phyloP scores from a whole-genome alignment of 495 filamentous ascomycete species.

The Penicillium diatomitis region DNA sequence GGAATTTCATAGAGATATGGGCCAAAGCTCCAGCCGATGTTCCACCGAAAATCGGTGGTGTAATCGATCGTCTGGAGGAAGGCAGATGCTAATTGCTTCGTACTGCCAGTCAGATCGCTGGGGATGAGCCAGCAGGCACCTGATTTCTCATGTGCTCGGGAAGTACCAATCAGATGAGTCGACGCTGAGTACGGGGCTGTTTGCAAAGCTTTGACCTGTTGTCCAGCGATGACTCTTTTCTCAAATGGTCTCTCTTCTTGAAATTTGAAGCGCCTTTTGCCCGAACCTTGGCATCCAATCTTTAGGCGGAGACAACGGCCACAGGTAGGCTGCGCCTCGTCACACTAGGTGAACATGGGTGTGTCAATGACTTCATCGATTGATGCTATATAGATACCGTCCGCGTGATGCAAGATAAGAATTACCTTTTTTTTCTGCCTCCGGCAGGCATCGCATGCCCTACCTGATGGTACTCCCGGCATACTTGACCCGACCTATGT shows the following conservation, averaged over 20 bases:
- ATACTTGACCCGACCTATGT: slow-evolving; percentile 13
- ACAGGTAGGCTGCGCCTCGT: slow-evolving; percentile 32
- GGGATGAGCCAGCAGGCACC: neutral
- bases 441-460: slow-evolving; percentile 42
- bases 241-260: slow-evolving; percentile 21
- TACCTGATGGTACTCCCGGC: slow-evolving; percentile 42
- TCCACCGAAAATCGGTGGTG: slow-evolving; percentile 33
- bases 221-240: neutral
- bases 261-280: slow-evolving; percentile 41
- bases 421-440: slow-evolving; percentile 46
- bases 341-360: slow-evolving; percentile 22
- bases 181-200: neutral
- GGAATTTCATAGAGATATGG: slow-evolving; percentile 29
- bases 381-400: too few species aligned
- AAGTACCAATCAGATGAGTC: neutral
- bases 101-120: slow-evolving; percentile 10
- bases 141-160: neutral
- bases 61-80: slow-evolving; percentile 21
- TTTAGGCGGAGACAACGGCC: slow-evolving; percentile 38
- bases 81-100: slow-evolving; percentile 14
- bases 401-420: too few species aligned
- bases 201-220: neutral
- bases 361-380: neutral
- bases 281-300: slow-evolving; percentile 37
- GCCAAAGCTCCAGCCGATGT: slow-evolving; percentile 35